Evolutionary conservation across 768 basidiomycete species (phyloP).

Genomic region (Suillus variegatus): DNA sequence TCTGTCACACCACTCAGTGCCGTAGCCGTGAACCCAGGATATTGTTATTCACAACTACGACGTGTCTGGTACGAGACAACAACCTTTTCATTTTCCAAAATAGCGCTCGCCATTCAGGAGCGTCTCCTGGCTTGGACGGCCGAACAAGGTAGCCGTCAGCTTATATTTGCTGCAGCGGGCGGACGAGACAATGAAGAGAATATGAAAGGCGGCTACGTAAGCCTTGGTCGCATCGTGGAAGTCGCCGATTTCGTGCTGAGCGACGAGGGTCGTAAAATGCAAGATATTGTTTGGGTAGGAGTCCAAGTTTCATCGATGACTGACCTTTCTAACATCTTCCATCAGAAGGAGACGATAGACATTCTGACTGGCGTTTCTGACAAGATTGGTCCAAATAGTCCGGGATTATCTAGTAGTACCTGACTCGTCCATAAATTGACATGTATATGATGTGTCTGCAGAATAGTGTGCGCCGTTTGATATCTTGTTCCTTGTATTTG

Average conservation of each 20-base stretch:
- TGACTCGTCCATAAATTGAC: too few relatives aligned
- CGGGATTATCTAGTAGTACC: background rate
- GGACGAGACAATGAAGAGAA: too few relatives aligned
- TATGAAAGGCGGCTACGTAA: too few relatives aligned
- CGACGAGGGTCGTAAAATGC: conserved; percentile 9
- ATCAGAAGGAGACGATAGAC: conserved; percentile 22
- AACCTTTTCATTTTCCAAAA: background rate
- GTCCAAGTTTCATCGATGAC: conserved; percentile 3
- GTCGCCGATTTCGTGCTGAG: too few relatives aligned
- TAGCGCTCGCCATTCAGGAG: conserved; percentile 7
- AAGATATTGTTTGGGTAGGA: conserved; percentile 36
- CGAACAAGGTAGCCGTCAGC: conserved; percentile 17
- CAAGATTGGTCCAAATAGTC: conserved; percentile 9
- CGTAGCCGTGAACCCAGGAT: conserved; percentile 28
- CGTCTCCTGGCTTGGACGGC: conserved; percentile 19
- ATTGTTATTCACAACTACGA: conserved; percentile 28
- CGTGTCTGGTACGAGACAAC: conserved; percentile 1
- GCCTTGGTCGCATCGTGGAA: too few relatives aligned
- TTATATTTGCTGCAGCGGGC: too few relatives aligned
- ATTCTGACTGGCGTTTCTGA: conserved; percentile 17
- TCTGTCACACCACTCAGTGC: conserved; percentile 1
- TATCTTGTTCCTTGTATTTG: background rate
- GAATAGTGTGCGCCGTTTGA: background rate
- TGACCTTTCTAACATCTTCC: background rate
- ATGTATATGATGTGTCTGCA: too few relatives aligned